Evolutionary conservation across 441 rosid genomes (phyloP), one percentile per base, ranked within the genome.

Genomic region (Viola pubescens): DNA sequence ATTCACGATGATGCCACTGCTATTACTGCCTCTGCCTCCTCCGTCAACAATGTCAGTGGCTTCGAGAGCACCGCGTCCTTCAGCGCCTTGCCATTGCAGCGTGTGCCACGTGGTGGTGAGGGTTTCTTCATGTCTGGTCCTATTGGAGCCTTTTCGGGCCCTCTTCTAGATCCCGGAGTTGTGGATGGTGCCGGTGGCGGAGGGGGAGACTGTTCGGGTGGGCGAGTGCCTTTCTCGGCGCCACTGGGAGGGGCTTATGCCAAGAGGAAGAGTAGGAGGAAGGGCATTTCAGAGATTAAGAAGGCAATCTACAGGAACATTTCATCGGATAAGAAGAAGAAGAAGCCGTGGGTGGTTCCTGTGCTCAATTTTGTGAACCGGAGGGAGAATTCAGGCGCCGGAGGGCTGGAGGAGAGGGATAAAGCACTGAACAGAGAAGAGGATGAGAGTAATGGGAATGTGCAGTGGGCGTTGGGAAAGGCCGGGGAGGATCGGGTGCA

Each of bases 401-500:
- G 64, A 14, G 74, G 74, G 53, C 55, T 61, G 56, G 61, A 60
- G 49, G 98, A 94, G 42, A 89, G 98, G 97, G 11, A 97, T 85
- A 81, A 56, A 40, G 48, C 62, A 51, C 10, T 46, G 49, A 26
- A 26, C 34, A 26, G 34, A 26, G 49, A 43, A 3, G 46, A 46
- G 3, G 49, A 46, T 9, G 59, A 59, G 45, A 56, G 61, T 4
- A 79, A 63, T 56, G 71, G 64, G 10, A 81, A 81, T 65, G 88
- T 92, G 50, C 91, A 92, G 75, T 92, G 98, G 98, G 97, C 96
- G 62, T 66, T 87, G 66, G 98, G 94, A 41, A 92, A 92, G 75
- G 97, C 98, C 1, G 98, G 98, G 9, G 98, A 92, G 81, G 98
- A 92, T 52, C 81, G 97, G 58, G 98, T 92, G 26, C 98, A 92